phyloP scores from a whole-genome alignment of 148 eudicot genomes.

The Persicaria maculosa region DNA sequence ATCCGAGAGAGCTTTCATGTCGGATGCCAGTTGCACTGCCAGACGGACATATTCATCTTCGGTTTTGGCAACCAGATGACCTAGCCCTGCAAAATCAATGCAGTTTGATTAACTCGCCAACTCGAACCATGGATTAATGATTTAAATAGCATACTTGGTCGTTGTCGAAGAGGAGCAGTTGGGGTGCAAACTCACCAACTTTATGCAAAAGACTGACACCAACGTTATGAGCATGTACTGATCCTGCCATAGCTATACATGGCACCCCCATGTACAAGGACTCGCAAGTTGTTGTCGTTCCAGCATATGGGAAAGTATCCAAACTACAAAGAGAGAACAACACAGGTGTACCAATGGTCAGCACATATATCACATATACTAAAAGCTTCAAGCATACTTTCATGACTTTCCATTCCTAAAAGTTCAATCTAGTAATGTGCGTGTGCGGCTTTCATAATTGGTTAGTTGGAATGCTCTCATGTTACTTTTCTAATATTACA shows the following conservation, averaged over 20 bases:
- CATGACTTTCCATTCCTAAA: neutral
- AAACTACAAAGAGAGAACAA: constrained; percentile 36
- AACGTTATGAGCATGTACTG: constrained; percentile 96
- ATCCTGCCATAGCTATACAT: constrained; percentile 88
- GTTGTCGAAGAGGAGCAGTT: neutral
- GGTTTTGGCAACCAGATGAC: constrained; percentile 65
- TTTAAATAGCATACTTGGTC: no score
- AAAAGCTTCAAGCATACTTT: neutral
- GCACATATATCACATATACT: neutral
- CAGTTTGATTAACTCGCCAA: neutral
- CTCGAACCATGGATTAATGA: neutral
- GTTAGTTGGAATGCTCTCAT: neutral
- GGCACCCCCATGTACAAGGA: constrained; percentile 99
- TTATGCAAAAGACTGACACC: constrained; percentile 92
- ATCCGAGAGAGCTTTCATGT: constrained; percentile 56
- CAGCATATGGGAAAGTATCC: constrained; percentile 99
- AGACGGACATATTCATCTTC: constrained; percentile 83
- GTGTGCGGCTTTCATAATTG: neutral
- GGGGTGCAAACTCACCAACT: constrained; percentile 54
- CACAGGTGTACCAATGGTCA: neutral
- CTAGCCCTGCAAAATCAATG: constrained; percentile 42
- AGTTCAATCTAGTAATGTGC: neutral
- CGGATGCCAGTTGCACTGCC: constrained; percentile 75
- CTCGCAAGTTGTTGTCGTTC: constrained; percentile 97
- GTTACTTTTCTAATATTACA: neutral